Evolutionary conservation across 2,329 filamentous ascomycete species (phyloP).

Genomic region (Didymella segeticola): DNA sequence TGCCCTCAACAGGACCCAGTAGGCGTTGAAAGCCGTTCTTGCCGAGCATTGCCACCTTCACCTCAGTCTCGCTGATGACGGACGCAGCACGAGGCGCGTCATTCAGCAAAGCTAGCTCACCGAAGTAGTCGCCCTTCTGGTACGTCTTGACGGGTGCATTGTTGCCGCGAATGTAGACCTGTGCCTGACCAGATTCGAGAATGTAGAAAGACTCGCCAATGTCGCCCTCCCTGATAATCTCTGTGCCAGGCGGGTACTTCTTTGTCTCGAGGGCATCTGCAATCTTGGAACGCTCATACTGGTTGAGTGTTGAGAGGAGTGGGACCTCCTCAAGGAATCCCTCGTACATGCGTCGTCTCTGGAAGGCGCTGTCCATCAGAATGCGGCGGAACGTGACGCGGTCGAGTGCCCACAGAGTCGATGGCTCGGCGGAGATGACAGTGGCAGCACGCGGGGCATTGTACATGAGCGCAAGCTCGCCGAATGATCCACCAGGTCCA

Average conservation of each 20-base stretch:
- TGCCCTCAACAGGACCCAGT: conserved; percentile 89
- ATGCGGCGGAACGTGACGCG: conserved; percentile 97
- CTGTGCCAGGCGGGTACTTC: conserved; percentile 79
- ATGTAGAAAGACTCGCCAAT: conserved; percentile 91
- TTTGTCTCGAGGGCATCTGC: conserved; percentile 92
- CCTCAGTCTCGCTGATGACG: conserved; percentile 80
- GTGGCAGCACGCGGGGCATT: conserved; percentile 96
- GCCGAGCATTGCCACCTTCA: conserved; percentile 90
- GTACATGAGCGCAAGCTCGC: conserved; percentile 97
- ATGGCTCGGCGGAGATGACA: conserved; percentile 81
- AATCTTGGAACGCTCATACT: conserved; percentile 96
- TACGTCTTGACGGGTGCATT: conserved; percentile 79
- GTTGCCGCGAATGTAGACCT: conserved; percentile 80
- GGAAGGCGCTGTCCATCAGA: conserved; percentile 97
- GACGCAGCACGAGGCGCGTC: conserved; percentile 92
- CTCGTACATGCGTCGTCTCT: conserved; percentile 95
- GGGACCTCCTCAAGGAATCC: conserved; percentile 94
- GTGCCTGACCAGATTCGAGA: conserved; percentile 84
- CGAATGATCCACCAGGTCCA: conserved; percentile 89
- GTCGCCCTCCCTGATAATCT: conserved; percentile 91
- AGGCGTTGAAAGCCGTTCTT: conserved; percentile 95
- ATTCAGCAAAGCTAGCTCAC: conserved; percentile 90
- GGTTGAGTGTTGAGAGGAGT: conserved; percentile 79
- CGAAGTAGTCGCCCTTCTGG: conserved; percentile 94
- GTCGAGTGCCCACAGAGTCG: conserved; percentile 92